Base-by-base conservation (phyloP, 2,329 filamentous ascomycete species). In the Macrophomina phaseolina region DNA sequence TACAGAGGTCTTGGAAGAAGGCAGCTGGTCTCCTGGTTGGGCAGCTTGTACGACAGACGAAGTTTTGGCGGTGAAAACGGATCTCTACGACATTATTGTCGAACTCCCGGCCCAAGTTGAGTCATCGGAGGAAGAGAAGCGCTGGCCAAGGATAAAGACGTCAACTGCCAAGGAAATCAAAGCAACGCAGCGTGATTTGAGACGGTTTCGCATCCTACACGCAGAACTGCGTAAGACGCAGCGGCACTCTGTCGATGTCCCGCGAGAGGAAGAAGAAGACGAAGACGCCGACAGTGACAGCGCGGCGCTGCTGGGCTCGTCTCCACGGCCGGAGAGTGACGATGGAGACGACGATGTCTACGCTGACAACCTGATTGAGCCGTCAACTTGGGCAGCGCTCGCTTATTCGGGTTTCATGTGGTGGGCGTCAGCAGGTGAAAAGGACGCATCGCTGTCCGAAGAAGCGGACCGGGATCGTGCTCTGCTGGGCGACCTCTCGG, bases 11-110 rank as follows among this genome's bases (percentile, higher is more conserved):
- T 76, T 77, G 11, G 74, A 78, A 16, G 78, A 80, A 42, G 84
- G 83, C 30, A 84, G 87, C 49, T 76, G 70, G 38, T 46, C 67
- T 9, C 64, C 67, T 38, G 91, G 93, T 46, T 99, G 94, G 93
- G 90, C 97, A 67, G 95, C 94, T 12, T 97, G 94, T 78, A 97
- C 94, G 3, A 98, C 94, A 1, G 95, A 99, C 80, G 94, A 91
- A 74, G 95, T 99, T 67, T 85, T 99, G 14, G 89, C 88, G 55
- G 91, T 92, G 78, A 98, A 98, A 81, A 87, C 89, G 61, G 87
- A 91, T 2, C 86, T 99, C 2, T 98, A 93, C 84, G 95, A 99
- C 76, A 85, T 97, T 72, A 86, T 97, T 46, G 90, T 98, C 68
- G 92, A 92, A 64, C 86, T 98, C 74, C 65, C 65, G 2, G 34